Conservation (phyloP, 2,329 filamentous ascomycete species). For the Orbilia quercus region DNA sequence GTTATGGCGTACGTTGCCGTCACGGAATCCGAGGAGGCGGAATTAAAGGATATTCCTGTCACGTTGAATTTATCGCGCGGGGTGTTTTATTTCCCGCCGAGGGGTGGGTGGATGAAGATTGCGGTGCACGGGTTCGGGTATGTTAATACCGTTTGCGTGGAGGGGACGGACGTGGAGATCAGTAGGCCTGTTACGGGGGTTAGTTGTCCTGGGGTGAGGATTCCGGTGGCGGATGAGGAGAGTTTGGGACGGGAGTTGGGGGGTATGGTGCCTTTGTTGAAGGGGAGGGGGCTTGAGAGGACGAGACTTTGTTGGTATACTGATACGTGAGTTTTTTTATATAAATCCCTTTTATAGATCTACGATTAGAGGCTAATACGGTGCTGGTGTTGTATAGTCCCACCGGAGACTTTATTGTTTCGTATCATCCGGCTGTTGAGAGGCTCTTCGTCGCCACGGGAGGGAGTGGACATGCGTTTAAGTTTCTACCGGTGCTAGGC, state of each 20-base stretch:
- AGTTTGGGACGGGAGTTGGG: constrained; percentile 72
- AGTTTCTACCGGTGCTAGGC: constrained; percentile 75
- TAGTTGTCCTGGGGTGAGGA: constrained; percentile 66
- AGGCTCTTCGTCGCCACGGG: constrained; percentile 73
- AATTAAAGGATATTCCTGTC: constrained; percentile 75
- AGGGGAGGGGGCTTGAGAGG: constrained; percentile 70
- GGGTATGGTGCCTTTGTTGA: constrained; percentile 72
- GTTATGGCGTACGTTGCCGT: constrained; percentile 81
- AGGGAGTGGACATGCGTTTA: constrained; percentile 75
- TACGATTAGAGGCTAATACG: background rate
- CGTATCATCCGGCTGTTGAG: constrained; percentile 73
- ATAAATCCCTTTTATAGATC: background rate
- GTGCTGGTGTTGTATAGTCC: constrained; percentile 60
- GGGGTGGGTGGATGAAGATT: constrained; percentile 72
- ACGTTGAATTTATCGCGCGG: constrained; percentile 74
- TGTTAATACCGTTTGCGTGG: constrained; percentile 63
- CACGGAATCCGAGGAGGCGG: constrained; percentile 75
- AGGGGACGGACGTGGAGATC: constrained; percentile 13
- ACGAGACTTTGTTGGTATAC: constrained; percentile 80
- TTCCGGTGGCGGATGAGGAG: constrained; percentile 72
- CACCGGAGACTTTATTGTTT: constrained; percentile 76
- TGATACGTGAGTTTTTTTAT: constrained; percentile 68
- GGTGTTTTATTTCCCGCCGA: constrained; percentile 77
- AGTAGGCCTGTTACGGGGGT: constrained; percentile 65
- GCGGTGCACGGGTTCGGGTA: constrained; percentile 78